Evolutionary conservation across 441 rosid species (phyloP), one percentile per base, ranked within the genome.

Genomic region (Dalechampia spathulata): DNA sequence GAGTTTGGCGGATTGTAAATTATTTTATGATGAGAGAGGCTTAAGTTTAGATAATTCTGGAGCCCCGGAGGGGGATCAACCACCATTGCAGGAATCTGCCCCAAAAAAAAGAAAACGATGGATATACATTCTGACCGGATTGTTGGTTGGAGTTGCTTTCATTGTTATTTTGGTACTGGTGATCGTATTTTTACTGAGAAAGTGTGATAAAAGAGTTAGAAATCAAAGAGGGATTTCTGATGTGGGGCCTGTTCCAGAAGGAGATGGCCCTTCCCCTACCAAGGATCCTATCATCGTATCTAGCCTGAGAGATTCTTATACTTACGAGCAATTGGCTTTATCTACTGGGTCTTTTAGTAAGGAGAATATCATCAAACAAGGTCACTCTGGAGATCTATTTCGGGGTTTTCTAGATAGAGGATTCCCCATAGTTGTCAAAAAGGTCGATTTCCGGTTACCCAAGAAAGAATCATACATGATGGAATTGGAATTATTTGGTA

Each of bases 311-410:
- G 86, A 80, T 51, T 65, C 89, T 12, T 90, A 77, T 69, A 60
- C 88, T 2, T 83, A 76, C 38, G 78, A 80, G 17, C 91, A 86
- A 68, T 69, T 94, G 73, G 69, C 75, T 5, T 58, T 41, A 27
- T 79, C 82, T 17, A 83, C 95, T 8, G 68, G 75, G 44, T 78
- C 76, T 4, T 90, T 90, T 52, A 77, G 62, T 53, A 87, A 78
- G 42, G 72, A 70, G 10, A 87, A 81, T 72, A 75, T 94, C 61
- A 86, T 94, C 23, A 94, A 79, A 72, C 78, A 78, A 20, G 99
- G 97, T 40, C 99, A 84, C 62, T 87, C 99, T 0, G 99, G 99
- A 52, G 87, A 73, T 63, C 83, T 93, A 30, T 93, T 75, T 74
- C 75, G 55, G 17, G 96, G 96, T 49, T 55, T 71, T 41, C 69